A percentile compares a stretch with the other conserved stretches of the same genome.
These are phyloP conservation scores for Vitis cinerea DNA, from an alignment of 164 flowering plant genomes.

Conservation along the genomic window DNA sequence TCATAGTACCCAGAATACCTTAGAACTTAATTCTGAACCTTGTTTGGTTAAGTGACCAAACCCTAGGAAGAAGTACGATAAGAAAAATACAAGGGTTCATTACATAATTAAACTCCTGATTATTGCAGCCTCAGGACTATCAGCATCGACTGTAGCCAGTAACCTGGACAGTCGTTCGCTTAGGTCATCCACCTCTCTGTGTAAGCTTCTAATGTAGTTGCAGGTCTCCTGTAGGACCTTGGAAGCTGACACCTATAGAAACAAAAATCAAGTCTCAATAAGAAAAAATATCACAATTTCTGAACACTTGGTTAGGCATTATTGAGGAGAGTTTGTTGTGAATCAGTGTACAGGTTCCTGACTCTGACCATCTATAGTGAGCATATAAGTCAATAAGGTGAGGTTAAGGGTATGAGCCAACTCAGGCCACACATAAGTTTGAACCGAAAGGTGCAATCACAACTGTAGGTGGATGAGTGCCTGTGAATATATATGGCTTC, in stretches of 20 bases:
- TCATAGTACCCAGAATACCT: too few relatives aligned
- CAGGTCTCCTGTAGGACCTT: slow-evolving; percentile 76
- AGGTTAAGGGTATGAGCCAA: neutral
- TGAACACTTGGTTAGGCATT: too few relatives aligned
- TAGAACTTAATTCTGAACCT: slow-evolving; percentile 11
- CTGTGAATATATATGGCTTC: neutral
- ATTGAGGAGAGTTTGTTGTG: too few relatives aligned
- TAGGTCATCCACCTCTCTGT: slow-evolving; percentile 64
- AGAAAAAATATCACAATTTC: neutral
- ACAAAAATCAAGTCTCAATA: neutral
- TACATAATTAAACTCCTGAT: slow-evolving; percentile 63
- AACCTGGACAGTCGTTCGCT: slow-evolving; percentile 67
- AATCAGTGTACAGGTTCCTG: too few relatives aligned
- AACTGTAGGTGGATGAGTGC: neutral
- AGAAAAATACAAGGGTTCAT: slow-evolving; percentile 2
- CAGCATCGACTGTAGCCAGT: slow-evolving; percentile 53
- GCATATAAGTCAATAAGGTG: neutral
- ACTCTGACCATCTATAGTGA: too few relatives aligned
- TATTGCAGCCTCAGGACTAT: slow-evolving; percentile 63
- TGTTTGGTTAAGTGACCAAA: slow-evolving; percentile 14
- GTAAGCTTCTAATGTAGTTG: slow-evolving; percentile 66
- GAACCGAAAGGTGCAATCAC: neutral
- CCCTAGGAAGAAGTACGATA: slow-evolving; percentile 3
- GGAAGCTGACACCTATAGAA: slow-evolving; percentile 56
- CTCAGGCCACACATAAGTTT: neutral